Base-by-base conservation (phyloP, 495 filamentous ascomycete genomes). In the Podospora comata region DNA sequence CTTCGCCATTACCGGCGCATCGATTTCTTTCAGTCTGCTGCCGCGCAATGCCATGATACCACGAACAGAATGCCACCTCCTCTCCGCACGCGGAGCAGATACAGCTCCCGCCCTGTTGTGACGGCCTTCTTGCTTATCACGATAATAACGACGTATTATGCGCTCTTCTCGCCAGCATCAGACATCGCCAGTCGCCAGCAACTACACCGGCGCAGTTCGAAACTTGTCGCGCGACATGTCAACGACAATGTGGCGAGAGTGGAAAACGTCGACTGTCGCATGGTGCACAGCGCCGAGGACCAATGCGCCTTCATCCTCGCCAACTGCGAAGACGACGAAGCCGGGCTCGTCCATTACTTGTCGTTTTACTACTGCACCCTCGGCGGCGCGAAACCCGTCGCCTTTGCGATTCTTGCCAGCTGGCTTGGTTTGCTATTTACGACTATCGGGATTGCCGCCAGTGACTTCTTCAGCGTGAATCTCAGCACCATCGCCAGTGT, bases 391-490 rank as follows among this genome's bases (percentile, higher is more conserved):
- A 86, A 92, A 73, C 87, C 89, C 2, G 62, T 97, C 65, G 92
- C 92, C 23, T 94, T 98, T 72, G 76, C 82, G 4, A 82, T 97
- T 34, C 79, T 99, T 34, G 82, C 90, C 30, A 66, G 88, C 56
- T 99, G 96, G 96, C 82, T 97, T 5, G 90, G 86, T n/a, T 81
- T 97, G 28, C 87, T 98, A 5, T 99, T 99, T 75, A 94, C 89
- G 70, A 97, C 96, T 2, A 97, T 99, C 65, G 96, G 96, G n/a
- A 97, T 98, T 71, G 96, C 96, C 5, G 95, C 96, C 26, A 96
- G 91, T 73, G 96, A 99, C 76, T 99, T 98, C 81, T 92, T 99
- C 78, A 97, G 94, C 79, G 88, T 97, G 76, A 96, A 99, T 75
- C 85, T 99, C 39, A 94, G 92, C 77, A 97, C 96, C 19, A 91